Evolutionary conservation across 1,284 basidiomycete species (phyloP).

Genomic region (Rugosomyces carneus): DNA sequence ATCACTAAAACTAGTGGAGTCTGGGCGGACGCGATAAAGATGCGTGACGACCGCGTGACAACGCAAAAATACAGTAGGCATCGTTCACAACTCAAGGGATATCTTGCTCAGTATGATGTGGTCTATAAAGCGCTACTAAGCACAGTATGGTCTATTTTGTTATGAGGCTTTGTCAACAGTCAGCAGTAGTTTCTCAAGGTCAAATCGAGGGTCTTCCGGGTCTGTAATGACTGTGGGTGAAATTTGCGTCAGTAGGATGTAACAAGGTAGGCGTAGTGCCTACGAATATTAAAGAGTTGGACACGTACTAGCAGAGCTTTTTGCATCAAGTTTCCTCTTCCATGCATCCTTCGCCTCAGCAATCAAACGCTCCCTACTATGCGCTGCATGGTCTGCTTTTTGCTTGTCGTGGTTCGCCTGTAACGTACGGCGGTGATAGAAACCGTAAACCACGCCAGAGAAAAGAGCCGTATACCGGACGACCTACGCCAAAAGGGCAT

Average conservation of each 20-base stretch:
- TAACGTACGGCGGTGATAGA: slow-evolving; percentile 86
- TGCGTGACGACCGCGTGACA: too few relatives aligned
- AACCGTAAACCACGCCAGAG: slow-evolving; percentile 87
- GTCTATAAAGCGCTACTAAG: slow-evolving; percentile 12
- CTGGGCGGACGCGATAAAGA: too few relatives aligned
- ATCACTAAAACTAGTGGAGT: too few relatives aligned
- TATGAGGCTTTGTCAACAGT: slow-evolving; percentile 62
- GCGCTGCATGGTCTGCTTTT: slow-evolving; percentile 61
- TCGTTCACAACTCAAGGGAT: too few relatives aligned
- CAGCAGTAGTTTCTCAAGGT: slow-evolving; percentile 88
- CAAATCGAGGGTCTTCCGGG: slow-evolving; percentile 93
- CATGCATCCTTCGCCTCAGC: slow-evolving; percentile 89
- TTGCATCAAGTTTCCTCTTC: slow-evolving; percentile 66
- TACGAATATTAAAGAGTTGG: neutral
- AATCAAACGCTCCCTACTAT: slow-evolving; percentile 75
- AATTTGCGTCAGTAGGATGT: slow-evolving; percentile 6
- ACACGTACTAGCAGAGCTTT: slow-evolving; percentile 24
- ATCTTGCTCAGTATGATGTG: slow-evolving; percentile 8
- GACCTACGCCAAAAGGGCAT: slow-evolving; percentile 51
- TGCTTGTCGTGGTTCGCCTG: slow-evolving; percentile 77
- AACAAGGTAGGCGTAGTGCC: neutral
- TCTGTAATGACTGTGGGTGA: slow-evolving; percentile 71
- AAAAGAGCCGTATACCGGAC: slow-evolving; percentile 92
- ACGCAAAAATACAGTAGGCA: too few relatives aligned
- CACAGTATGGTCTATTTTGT: slow-evolving; percentile 12